phyloP scores from a whole-genome alignment of 345 rosid genomes.

The Lenwebbia sp. region DNA sequence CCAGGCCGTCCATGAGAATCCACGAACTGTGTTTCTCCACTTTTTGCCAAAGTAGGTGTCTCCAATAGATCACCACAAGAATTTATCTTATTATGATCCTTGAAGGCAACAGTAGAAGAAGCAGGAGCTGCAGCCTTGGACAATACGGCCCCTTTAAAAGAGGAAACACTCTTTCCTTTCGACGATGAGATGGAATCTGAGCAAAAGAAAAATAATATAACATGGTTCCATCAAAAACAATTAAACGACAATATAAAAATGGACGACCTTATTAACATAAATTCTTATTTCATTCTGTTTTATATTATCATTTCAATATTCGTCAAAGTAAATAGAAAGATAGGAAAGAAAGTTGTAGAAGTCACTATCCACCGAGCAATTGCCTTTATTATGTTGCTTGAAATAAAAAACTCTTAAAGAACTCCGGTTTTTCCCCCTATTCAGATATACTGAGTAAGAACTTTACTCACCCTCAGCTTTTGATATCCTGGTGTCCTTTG shows the following conservation, averaged over 20 bases:
- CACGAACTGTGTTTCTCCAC: conserved; percentile 20
- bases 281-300: background rate
- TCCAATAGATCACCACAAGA: conserved; percentile 32
- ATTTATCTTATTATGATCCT: conserved; percentile 28
- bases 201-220: background rate
- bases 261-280: background rate
- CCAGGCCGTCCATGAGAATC: conserved; percentile 40
- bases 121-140: conserved; percentile 20
- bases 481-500: conserved; percentile 15
- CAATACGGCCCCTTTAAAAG: conserved; percentile 26
- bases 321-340: background rate
- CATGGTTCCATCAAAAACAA: background rate
- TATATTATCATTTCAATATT: background rate
- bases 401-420: background rate
- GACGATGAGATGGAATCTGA: conserved; percentile 25
- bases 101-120: conserved; percentile 16
- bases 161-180: conserved; percentile 19
- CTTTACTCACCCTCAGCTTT: conserved; percentile 27
- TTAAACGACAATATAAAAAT: background rate
- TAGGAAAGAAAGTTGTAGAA: background rate
- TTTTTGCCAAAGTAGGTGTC: conserved; percentile 23
- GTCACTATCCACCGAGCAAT: background rate
- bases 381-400: background rate
- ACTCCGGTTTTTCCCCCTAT: background rate
- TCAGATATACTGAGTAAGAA: background rate